Evolutionary conservation across 495 filamentous ascomycete species (phyloP).

Genomic region (Trypethelium eluteriae): DNA sequence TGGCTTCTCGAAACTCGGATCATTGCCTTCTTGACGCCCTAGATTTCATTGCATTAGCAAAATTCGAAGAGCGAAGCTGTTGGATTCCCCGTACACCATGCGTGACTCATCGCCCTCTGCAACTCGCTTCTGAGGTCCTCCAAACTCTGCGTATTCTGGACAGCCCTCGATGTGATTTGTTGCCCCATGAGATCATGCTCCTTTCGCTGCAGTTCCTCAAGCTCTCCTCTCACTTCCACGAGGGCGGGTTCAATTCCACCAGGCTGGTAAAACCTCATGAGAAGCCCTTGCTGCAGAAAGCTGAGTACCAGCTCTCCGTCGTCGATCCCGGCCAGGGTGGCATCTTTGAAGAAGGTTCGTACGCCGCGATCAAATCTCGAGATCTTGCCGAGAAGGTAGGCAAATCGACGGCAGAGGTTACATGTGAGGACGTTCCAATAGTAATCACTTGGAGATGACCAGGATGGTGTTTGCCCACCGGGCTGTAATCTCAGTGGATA

Average conservation of each 20-base stretch:
- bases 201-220: background rate
- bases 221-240: background rate
- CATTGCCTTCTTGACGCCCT: background rate
- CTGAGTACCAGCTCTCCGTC: background rate
- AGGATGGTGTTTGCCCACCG: no score
- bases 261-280: background rate
- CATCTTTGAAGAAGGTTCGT: background rate
- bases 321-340: background rate
- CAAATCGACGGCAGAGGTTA: background rate
- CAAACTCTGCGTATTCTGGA: background rate
- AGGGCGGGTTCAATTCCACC: background rate
- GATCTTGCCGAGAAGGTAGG: slow-evolving; percentile 1
- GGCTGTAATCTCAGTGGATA: no score
- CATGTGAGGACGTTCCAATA: background rate
- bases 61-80: background rate
- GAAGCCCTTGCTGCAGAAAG: background rate
- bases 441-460: background rate
- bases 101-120: background rate
- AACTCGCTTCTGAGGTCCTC: background rate
- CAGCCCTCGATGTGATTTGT: background rate
- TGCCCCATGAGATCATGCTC: background rate
- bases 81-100: background rate
- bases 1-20: background rate
- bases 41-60: background rate
- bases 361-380: background rate